These are phyloP conservation scores for Schwanniomyces sp. DNA, from an alignment of 805 yeast genomes.

Conservation along the genomic window DNA sequence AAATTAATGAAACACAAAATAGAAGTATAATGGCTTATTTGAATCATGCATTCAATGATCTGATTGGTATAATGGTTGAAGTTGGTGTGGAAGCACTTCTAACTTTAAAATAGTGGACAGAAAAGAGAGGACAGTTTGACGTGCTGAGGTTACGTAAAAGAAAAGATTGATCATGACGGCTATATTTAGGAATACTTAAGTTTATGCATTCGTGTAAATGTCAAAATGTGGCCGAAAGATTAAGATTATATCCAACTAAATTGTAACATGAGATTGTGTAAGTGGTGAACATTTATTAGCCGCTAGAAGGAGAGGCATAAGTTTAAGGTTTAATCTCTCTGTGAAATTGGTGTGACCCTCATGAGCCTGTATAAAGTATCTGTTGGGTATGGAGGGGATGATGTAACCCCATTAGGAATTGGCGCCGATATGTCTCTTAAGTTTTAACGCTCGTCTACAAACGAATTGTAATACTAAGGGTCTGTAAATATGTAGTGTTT, in stretches of 20 bases:
- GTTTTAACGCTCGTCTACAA: neutral
- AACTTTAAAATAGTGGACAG: too few species aligned
- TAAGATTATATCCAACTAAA: too few species aligned
- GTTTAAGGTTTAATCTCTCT: neutral
- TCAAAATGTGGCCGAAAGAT: too few species aligned
- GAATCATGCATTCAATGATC: neutral
- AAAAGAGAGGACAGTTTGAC: too few species aligned
- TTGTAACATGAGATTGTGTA: neutral
- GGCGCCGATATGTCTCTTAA: neutral
- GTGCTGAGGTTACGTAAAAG: too few species aligned
- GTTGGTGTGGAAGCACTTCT: too few species aligned
- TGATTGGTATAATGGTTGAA: neutral
- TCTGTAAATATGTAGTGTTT: neutral
- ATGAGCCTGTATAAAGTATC: neutral
- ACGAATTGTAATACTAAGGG: neutral
- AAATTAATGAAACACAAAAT: neutral
- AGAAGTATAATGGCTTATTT: neutral
- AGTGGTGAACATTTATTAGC: neutral
- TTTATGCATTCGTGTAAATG: too few species aligned
- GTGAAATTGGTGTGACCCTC: neutral
- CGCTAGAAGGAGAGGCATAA: neutral
- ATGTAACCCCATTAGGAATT: neutral
- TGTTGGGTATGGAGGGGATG: neutral
- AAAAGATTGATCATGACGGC: too few species aligned
- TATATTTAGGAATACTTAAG: too few species aligned